Percentiles rank a stretch among this genome's conserved stretches.
phyloP scores from a whole-genome alignment of 768 basidiomycete genomes.

The Leucocoprinus sp. region DNA sequence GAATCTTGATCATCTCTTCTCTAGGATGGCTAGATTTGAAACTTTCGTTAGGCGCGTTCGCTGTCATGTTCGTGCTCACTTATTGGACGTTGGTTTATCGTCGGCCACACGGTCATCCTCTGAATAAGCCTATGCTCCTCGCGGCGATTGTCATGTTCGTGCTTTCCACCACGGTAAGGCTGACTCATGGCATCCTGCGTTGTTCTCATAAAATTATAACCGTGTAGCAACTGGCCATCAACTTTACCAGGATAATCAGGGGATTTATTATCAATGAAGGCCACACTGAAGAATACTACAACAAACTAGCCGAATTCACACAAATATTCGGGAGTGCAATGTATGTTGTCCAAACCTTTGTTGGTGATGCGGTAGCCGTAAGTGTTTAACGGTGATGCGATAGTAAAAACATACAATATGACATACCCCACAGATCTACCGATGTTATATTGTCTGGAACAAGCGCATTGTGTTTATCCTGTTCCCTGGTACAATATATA shows the following conservation, averaged over 20 bases:
- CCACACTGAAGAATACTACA: constrained; percentile 25
- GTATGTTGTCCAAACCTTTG: constrained; percentile 28
- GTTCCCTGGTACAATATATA: constrained; percentile 21
- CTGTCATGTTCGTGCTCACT: constrained; percentile 22
- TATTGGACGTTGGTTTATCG: constrained; percentile 22
- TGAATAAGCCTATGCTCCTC: constrained; percentile 24
- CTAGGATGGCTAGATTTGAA: background rate
- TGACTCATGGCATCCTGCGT: background rate
- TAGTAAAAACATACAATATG: background rate
- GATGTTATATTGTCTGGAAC: constrained; percentile 27
- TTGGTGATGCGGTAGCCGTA: constrained; percentile 30
- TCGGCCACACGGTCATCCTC: constrained; percentile 17
- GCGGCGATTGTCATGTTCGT: constrained; percentile 25
- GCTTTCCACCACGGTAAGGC: constrained; percentile 23
- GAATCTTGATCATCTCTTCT: background rate
- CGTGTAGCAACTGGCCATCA: constrained; percentile 27
- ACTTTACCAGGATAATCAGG: constrained; percentile 26
- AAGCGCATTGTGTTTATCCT: constrained; percentile 17
- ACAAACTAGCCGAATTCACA: constrained; percentile 25
- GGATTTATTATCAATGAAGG: constrained; percentile 25
- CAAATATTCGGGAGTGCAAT: constrained; percentile 29
- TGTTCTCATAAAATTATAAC: background rate
- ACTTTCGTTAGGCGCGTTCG: constrained; percentile 18
- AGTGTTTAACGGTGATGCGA: constrained; percentile 7
- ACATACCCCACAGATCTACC: constrained; percentile 17